Conservation (phyloP, 345 rosid genomes). For the Nephelium lappaceum region DNA sequence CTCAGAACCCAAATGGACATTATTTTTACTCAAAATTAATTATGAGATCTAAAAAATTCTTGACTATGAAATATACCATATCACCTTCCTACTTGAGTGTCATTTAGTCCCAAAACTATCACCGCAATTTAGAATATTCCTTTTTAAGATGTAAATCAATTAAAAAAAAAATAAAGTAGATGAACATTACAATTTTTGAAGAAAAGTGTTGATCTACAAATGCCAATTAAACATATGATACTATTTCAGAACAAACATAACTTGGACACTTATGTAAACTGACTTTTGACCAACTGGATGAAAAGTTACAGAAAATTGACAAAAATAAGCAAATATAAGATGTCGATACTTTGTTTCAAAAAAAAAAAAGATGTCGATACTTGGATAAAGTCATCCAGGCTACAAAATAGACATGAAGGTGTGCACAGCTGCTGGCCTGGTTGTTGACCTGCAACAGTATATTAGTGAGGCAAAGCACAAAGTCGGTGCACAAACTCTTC, state of each 20-base stretch:
- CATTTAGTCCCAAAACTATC: slow-evolving; percentile 3
- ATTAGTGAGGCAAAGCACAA: background rate
- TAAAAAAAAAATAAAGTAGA: background rate
- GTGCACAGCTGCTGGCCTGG: background rate
- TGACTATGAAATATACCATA: background rate
- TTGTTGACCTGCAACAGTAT: background rate
- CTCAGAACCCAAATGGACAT: background rate
- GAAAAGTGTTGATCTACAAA: background rate
- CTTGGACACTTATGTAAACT: slow-evolving; percentile 6
- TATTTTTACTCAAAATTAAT: background rate
- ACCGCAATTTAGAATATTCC: background rate
- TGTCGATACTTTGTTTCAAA: too few species aligned
- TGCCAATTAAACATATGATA: background rate
- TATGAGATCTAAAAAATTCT: background rate
- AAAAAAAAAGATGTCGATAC: background rate
- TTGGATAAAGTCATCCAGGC: background rate
- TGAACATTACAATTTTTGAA: background rate
- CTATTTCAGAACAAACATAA: background rate
- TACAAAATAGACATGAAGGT: background rate
- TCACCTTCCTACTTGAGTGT: background rate
- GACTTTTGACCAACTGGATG: background rate
- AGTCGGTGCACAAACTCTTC: background rate
- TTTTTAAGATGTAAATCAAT: background rate
- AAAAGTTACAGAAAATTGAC: background rate
- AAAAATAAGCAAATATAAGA: background rate